These are phyloP conservation scores for Jamesozyma gamospora DNA, from an alignment of 805 yeast genomes.

Conservation along the genomic window DNA sequence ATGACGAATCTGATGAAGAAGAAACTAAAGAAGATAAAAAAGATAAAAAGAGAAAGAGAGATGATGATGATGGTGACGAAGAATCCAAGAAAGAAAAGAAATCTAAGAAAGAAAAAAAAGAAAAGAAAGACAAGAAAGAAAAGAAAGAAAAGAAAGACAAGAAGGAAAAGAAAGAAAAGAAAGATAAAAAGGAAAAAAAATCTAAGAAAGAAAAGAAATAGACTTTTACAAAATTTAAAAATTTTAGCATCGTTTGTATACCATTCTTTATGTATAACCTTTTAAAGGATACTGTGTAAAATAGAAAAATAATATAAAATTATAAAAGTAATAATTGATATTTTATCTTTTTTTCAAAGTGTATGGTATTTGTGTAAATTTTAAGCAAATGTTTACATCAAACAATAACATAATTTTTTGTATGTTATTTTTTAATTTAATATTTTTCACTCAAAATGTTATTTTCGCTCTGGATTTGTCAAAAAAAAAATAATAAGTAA, in stretches of 20 bases:
- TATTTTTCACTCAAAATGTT: too few species aligned
- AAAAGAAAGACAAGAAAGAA: slow-evolving; percentile 30
- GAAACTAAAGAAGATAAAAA: slow-evolving; percentile 30
- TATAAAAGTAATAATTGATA: too few species aligned
- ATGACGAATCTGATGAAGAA: slow-evolving; percentile 33
- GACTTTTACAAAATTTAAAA: neutral
- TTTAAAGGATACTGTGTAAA: slow-evolving; percentile 3
- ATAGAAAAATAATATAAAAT: slow-evolving; percentile 2
- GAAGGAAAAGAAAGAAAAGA: slow-evolving; percentile 30
- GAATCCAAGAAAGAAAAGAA: slow-evolving; percentile 28
- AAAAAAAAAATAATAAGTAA: too few species aligned
- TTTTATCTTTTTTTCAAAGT: too few species aligned
- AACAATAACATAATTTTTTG: too few species aligned
- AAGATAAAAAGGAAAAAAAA: slow-evolving; percentile 28
- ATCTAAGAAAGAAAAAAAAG: slow-evolving; percentile 26
- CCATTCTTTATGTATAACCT: slow-evolving; percentile 1
- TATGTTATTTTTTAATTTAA: too few species aligned
- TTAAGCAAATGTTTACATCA: too few species aligned
- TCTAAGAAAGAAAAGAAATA: slow-evolving; percentile 27
- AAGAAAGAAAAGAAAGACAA: slow-evolving; percentile 25
- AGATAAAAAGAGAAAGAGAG: slow-evolving; percentile 29
- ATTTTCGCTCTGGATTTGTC: too few species aligned
- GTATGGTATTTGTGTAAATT: too few species aligned
- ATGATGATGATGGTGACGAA: slow-evolving; percentile 48
- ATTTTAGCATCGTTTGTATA: neutral